These are phyloP conservation scores for Parmelia sp. DNA, from an alignment of 495 filamentous ascomycete species.

Conservation along the genomic window DNA sequence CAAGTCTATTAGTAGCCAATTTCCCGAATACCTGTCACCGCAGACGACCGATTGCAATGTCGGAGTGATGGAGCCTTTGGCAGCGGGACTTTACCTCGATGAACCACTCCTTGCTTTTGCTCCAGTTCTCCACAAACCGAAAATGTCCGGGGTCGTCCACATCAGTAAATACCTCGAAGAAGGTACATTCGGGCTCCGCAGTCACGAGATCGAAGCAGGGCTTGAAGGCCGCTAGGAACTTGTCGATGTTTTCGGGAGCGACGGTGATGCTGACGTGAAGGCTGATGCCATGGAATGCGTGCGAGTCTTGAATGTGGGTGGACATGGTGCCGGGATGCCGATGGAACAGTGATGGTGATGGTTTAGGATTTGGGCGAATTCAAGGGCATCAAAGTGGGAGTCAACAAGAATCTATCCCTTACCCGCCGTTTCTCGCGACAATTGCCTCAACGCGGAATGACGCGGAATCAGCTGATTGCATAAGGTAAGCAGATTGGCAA, in stretches of 20 bases:
- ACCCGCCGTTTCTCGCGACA: too few species aligned
- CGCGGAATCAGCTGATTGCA: too few species aligned
- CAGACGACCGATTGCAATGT: neutral
- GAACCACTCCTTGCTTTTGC: neutral
- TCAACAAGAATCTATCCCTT: too few species aligned
- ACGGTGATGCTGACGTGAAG: constrained; percentile 42
- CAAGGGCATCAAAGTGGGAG: neutral
- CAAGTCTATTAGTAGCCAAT: neutral
- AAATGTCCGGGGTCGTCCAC: constrained; percentile 38
- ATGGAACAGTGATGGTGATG: neutral
- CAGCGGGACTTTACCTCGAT: neutral
- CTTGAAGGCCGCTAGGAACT: constrained; percentile 39
- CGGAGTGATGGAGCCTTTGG: neutral
- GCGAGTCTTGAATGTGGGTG: neutral
- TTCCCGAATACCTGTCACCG: neutral
- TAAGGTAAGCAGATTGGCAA: too few species aligned
- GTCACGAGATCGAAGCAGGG: constrained; percentile 38
- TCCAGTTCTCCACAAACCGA: constrained; percentile 45
- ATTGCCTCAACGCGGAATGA: too few species aligned
- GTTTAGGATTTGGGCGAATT: neutral
- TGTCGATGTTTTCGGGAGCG: constrained; percentile 36
- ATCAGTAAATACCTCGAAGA: constrained; percentile 44
- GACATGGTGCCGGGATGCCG: neutral
- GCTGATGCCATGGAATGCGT: constrained; percentile 11
- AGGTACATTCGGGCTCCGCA: constrained; percentile 42